Base-by-base conservation (phyloP, 257 asterid species). In the Echium plantagineum region DNA sequence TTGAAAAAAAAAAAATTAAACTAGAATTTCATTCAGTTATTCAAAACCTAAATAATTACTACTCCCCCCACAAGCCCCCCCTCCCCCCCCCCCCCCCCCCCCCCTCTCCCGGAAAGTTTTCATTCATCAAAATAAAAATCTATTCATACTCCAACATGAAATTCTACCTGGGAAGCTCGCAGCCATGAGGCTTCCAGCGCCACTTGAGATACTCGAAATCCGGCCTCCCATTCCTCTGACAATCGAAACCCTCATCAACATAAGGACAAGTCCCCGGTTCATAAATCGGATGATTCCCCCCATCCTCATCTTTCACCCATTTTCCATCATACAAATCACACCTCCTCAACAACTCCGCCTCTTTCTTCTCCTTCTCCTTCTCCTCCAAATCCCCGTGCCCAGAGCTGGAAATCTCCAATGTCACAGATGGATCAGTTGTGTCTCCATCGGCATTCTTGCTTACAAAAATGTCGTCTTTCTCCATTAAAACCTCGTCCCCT, bases 151-250 rank as follows among this genome's bases (percentile, higher is more conserved):
- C n/a, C n/a, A n/a, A n/a, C n/a, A n/a, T n/a, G n/a, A n/a, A n/a
- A n/a, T n/a, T n/a, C n/a, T n/a, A n/a, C 98, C 98, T 86, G 56
- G 98, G 98, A 70, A 93, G 89, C 57, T 84, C 83, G 70, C 97
- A 89, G 32, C 71, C 91, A 81, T 80, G 75, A 15, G 98, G 98
- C 60, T 82, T 83, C 98, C 98, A 93, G 72, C 85, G 78, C 97
- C 95, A 89, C 26, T 88, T 82, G 28, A 83, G 63, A 66, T 93
- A 93, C 16, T 67, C 84, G 21, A 81, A 79, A 31, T 93, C 98
- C 7, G 84, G 89, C 80, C 98, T 84, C 26, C 98, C 98, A 55
- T 93, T 93, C 52, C 65, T 68, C 74, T 82, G 94, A 48, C 98
- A 93, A 74, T 86, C 89, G 65, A 77, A 91, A 66, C 76, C 98